Evolutionary conservation across 1,284 basidiomycete genomes (phyloP), one percentile per base, ranked within the genome.

Genomic region (Leucoagaricus sp.): DNA sequence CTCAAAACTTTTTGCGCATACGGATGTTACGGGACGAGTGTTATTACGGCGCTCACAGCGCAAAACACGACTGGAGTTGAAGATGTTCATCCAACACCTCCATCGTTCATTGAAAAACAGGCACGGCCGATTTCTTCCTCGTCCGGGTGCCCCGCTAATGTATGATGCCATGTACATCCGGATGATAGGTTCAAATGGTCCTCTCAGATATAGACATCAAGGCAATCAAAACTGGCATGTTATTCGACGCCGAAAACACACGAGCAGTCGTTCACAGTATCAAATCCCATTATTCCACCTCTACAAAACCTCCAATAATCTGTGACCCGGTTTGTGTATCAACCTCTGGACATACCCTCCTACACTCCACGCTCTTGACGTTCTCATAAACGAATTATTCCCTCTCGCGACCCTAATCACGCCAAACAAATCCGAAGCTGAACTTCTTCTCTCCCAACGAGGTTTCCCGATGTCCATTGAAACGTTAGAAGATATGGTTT

Each of bases 291-390:
- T 57, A 57, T 28, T 26, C 47, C 23, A n/a, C 46, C n/a, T 13
- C 36, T 9, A 10, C 42, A 48, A 77, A 68, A 53, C 51, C 61
- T 81, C 76, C 65, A 42, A 58, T 94, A 15, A 83, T 96, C 25
- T 85, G 92, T 60, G 94, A 96, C 69, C 95, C 96, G 0, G 95
- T 98, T 21, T 96, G 91, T 71, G 91, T 98, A 0, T 94, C 93
- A 2, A 97, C 95, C 0, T 95, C 93, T 0, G 94, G 95, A 1
- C 92, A 96, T 63, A 83, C 81, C 7, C 79, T 98, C 0, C 78
- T 98, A 3, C 78, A 87, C 2, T 71, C 81, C 4, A 85, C 9
- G 93, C 94, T 0, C 69, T 96, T 42, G 69, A 79, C 4, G 76
- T 80, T 1, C 68, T 97, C 53, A 76, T 85, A 9, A 57, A 70